A percentile compares a stretch with the other conserved stretches of the same genome.
These are phyloP conservation scores for Hibiscus mutabilis DNA, from an alignment of 345 rosid species.

Conservation along the genomic window DNA sequence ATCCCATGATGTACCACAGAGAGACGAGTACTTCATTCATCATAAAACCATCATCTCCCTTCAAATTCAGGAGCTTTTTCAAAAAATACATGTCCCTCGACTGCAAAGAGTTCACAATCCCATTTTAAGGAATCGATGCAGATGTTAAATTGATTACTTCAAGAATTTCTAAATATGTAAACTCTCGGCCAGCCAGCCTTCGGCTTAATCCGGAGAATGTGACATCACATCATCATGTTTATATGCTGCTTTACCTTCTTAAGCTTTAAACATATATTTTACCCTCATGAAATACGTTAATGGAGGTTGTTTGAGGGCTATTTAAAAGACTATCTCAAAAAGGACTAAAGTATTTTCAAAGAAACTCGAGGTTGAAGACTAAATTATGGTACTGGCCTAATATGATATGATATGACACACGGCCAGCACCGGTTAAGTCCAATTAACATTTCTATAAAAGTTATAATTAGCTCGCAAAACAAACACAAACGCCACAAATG, in stretches of 20 bases:
- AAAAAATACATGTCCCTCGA: slow-evolving; percentile 73
- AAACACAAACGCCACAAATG: not conserved
- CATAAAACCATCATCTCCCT: slow-evolving; percentile 72
- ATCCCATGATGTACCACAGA: slow-evolving; percentile 78
- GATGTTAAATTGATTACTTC: not conserved
- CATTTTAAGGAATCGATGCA: not conserved
- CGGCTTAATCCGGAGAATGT: not conserved
- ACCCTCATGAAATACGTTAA: not conserved
- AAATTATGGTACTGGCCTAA: not conserved
- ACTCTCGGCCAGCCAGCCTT: not conserved
- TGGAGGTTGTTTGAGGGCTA: not conserved
- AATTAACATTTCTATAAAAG: not conserved
- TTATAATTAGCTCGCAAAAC: not conserved
- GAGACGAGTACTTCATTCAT: slow-evolving; percentile 84
- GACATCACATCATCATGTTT: not conserved
- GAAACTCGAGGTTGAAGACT: too few relatives aligned
- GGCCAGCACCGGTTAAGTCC: not conserved
- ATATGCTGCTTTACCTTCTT: not conserved
- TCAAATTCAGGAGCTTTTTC: slow-evolving; percentile 70
- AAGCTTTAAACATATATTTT: too few relatives aligned
- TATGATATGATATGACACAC: not conserved
- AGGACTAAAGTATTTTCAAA: not conserved
- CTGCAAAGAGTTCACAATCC: slow-evolving; percentile 31
- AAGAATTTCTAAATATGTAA: not conserved
- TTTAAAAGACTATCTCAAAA: not conserved